Evolutionary conservation across 495 filamentous ascomycete species (phyloP).

Genomic region (Penicillium coffeae): DNA sequence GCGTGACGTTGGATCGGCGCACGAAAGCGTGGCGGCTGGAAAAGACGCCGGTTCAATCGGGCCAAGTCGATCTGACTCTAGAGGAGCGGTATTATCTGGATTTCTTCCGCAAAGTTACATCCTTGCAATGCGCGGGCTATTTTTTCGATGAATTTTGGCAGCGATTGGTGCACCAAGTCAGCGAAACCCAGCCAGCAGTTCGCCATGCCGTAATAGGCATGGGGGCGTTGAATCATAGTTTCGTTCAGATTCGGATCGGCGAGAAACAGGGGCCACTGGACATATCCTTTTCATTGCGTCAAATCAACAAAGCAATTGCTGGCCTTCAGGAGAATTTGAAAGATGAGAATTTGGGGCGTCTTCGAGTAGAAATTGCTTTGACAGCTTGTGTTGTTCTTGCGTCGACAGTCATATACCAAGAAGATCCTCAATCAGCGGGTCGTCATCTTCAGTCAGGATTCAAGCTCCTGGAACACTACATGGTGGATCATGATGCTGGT

Average conservation of each 20-base stretch:
- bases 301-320: conserved; percentile 17
- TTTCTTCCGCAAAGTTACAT: conserved; percentile 22
- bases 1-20: not conserved
- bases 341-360: conserved; percentile 12
- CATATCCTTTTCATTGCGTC: conserved; percentile 30
- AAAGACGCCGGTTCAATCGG: not conserved
- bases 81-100: conserved; percentile 15
- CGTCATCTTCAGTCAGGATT: conserved; percentile 11
- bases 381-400: conserved; percentile 48
- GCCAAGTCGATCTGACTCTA: conserved; percentile 10
- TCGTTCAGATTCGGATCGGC: not conserved
- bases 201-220: conserved; percentile 45
- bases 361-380: conserved; percentile 16
- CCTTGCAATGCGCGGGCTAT: conserved; percentile 39
- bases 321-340: conserved; percentile 8
- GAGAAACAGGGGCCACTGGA: not conserved
- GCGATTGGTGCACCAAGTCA: conserved; percentile 47
- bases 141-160: conserved; percentile 48
- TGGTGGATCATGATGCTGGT: no score
- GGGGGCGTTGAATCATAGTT: conserved; percentile 38
- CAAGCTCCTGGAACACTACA: conserved; percentile 8
- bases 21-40: not conserved
- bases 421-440: conserved; percentile 35
- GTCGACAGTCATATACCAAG: conserved; percentile 44
- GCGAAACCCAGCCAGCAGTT: conserved; percentile 46